Percentiles rank a stretch among this genome's conserved stretches.
These are phyloP conservation scores for Neonectria neomacrospora DNA, from an alignment of 2,329 filamentous ascomycete genomes.

Conservation along the genomic window DNA sequence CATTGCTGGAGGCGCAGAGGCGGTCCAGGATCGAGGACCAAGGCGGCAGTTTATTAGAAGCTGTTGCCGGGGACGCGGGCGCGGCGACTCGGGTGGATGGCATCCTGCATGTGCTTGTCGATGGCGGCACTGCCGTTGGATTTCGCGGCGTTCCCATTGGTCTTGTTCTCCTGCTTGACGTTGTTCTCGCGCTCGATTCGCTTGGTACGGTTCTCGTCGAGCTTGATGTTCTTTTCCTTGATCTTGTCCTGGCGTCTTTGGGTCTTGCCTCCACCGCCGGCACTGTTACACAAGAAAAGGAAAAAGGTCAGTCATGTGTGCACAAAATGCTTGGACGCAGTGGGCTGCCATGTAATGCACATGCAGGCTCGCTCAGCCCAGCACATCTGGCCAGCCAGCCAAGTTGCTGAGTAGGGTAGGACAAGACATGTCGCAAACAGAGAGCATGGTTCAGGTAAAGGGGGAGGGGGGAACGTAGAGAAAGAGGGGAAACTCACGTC, in stretches of 20 bases:
- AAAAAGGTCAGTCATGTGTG: slow-evolving; percentile 14
- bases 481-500: slow-evolving; percentile 67
- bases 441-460: background rate
- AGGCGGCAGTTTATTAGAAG: slow-evolving; percentile 16
- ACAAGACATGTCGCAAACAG: slow-evolving; percentile 6
- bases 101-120: slow-evolving; percentile 48
- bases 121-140: slow-evolving; percentile 35
- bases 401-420: slow-evolving; percentile 5
- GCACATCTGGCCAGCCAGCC: slow-evolving; percentile 4
- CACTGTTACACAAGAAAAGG: slow-evolving; percentile 59
- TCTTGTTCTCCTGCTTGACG: slow-evolving; percentile 46
- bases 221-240: slow-evolving; percentile 84
- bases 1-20: background rate
- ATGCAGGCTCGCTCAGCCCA: slow-evolving; percentile 10
- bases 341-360: slow-evolving; percentile 1
- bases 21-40: background rate
- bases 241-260: slow-evolving; percentile 80
- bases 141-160: slow-evolving; percentile 33
- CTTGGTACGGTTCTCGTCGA: slow-evolving; percentile 72
- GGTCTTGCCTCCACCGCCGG: slow-evolving; percentile 86
- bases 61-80: slow-evolving; percentile 44
- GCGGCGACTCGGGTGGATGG: slow-evolving; percentile 65
- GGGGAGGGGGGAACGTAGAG: slow-evolving; percentile 10
- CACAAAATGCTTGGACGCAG: background rate
- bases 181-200: slow-evolving; percentile 60